phyloP scores from a whole-genome alignment of 179 eudicot species.

The Spinacia oleracea region DNA sequence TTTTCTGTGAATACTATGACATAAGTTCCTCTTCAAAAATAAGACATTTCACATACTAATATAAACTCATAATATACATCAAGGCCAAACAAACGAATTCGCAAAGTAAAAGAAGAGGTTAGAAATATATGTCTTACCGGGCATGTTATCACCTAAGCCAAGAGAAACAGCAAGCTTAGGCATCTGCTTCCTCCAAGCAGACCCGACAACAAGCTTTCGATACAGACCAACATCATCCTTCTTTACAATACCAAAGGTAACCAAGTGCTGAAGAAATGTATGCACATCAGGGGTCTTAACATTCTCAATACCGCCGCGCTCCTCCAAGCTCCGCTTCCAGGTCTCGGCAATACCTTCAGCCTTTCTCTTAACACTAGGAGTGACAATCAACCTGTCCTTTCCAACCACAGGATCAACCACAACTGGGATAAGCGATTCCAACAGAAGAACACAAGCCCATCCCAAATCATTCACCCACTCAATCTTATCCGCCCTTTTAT shows the following conservation, averaged over 20 bases:
- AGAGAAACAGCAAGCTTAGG: slow-evolving; percentile 96
- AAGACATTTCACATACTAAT: neutral
- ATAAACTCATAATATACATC: neutral
- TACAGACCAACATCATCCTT: slow-evolving; percentile 76
- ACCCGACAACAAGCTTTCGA: slow-evolving; percentile 85
- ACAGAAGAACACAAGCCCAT: slow-evolving; percentile 89
- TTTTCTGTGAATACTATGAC: neutral
- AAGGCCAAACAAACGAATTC: neutral
- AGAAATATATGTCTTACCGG: slow-evolving; percentile 53
- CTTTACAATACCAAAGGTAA: slow-evolving; percentile 91
- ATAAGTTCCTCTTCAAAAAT: neutral
- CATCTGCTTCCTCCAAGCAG: slow-evolving; percentile 99
- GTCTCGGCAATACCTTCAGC: slow-evolving; percentile 86
- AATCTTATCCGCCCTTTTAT: slow-evolving; percentile 53
- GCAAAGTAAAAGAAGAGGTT: neutral
- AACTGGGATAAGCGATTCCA: slow-evolving; percentile 79
- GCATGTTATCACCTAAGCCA: slow-evolving; percentile 84
- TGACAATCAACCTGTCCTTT: slow-evolving; percentile 74
- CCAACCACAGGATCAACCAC: slow-evolving; percentile 85
- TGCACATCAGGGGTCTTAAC: slow-evolving; percentile 96
- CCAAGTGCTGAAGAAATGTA: slow-evolving; percentile 89
- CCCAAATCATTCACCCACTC: slow-evolving; percentile 73
- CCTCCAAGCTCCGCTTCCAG: slow-evolving; percentile 89
- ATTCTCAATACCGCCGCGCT: slow-evolving; percentile 93
- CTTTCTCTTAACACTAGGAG: slow-evolving; percentile 59